Percentiles rank a stretch among this genome's conserved stretches.
Conservation (phyloP, 164 flowering plant species). For the Malania oleifera region DNA sequence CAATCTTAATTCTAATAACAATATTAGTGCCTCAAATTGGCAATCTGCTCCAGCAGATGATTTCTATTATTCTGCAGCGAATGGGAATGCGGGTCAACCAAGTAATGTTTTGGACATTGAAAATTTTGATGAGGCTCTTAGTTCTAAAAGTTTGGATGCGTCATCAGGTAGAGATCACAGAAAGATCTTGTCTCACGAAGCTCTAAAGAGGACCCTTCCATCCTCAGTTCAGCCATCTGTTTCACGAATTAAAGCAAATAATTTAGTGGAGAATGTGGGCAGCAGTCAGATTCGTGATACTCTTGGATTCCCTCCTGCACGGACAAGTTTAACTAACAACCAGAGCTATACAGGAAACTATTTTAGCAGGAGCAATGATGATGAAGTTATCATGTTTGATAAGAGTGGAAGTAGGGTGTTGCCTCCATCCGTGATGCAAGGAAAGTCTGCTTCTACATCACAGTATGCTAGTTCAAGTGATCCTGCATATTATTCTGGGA, state of each 20-base stretch:
- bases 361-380: conserved; percentile 24
- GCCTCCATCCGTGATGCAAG: conserved; percentile 55
- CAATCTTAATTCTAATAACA: conserved; percentile 13
- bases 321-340: conserved; percentile 23
- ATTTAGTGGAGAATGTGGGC: conserved; percentile 27
- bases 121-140: conserved; percentile 4
- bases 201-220: conserved; percentile 50
- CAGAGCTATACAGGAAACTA: conserved; percentile 25
- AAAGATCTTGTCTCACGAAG: conserved; percentile 31
- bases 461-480: conserved; percentile 43
- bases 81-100: conserved; percentile 19
- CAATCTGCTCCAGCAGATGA: conserved; percentile 6
- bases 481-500: conserved; percentile 27
- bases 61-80: conserved; percentile 12
- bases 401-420: conserved; percentile 41
- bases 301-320: conserved; percentile 19
- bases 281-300: conserved; percentile 26
- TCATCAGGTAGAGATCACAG: conserved; percentile 22
- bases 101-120: conserved; percentile 2
- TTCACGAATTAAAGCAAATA: conserved; percentile 17
- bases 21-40: conserved; percentile 15
- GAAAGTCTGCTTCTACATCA: conserved; percentile 28
- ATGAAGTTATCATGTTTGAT: conserved; percentile 36
- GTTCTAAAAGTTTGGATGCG: conserved; percentile 22
- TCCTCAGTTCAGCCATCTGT: conserved; percentile 31